A percentile compares a stretch with the other conserved stretches of the same genome.
These are phyloP conservation scores for Raphanus hybrid DNA, from an alignment of 441 rosid species.

Conservation along the genomic window DNA sequence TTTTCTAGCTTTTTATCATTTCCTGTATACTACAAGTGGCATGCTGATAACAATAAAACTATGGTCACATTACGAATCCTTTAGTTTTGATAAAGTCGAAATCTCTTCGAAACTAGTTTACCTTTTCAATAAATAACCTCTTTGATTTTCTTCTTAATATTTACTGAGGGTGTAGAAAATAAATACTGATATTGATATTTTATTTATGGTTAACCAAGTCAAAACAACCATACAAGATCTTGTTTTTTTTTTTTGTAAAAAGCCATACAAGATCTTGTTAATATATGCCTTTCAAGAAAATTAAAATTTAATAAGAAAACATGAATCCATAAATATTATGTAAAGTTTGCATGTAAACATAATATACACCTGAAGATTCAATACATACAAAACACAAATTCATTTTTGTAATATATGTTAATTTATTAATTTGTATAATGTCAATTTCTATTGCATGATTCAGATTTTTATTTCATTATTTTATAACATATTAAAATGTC, in stretches of 20 bases:
- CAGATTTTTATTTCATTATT: too few relatives aligned
- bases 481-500: background rate
- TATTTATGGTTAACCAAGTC: background rate
- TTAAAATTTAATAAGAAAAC: background rate
- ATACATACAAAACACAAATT: too few relatives aligned
- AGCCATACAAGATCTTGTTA: background rate
- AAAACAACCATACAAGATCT: background rate
- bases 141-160: background rate
- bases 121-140: background rate
- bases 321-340: background rate
- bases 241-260: too few relatives aligned
- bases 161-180: background rate
- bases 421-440: background rate
- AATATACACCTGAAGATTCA: too few relatives aligned
- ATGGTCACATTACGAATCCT: background rate
- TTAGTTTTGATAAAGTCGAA: constrained; percentile 11
- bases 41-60: constrained; percentile 30
- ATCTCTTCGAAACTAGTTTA: background rate
- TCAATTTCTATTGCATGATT: background rate
- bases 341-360: too few relatives aligned
- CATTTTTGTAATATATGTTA: background rate
- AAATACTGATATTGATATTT: background rate
- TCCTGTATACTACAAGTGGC: constrained; percentile 28
- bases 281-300: background rate
- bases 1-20: background rate